Percentiles rank a stretch among this genome's conserved stretches.
Evolutionary conservation across 257 asterid species (phyloP).

Genomic region (Parsonsia alboflavescens): DNA sequence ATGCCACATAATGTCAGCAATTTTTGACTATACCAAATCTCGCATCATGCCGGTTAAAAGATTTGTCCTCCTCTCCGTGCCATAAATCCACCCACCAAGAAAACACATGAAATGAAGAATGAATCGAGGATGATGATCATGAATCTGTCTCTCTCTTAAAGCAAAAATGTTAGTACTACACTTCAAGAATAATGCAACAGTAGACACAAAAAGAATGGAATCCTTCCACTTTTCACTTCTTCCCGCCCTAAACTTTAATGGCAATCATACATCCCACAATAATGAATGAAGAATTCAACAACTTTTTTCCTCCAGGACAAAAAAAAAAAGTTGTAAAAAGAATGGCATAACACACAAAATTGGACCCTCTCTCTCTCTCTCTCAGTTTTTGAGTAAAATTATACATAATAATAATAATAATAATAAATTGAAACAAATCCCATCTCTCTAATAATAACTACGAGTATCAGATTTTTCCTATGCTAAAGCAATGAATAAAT

Average conservation of each 20-base stretch:
- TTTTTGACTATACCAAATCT: background rate
- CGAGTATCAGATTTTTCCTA: constrained; percentile 24
- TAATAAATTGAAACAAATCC: constrained; percentile 11
- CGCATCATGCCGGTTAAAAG: background rate
- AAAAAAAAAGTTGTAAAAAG: background rate
- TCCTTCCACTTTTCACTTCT: background rate
- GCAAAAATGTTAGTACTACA: background rate
- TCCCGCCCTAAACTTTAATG: background rate
- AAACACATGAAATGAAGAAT: background rate
- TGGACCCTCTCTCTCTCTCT: background rate
- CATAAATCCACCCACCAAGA: background rate
- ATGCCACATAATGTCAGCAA: background rate
- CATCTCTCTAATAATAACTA: background rate
- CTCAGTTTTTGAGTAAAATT: background rate
- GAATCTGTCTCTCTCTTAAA: background rate
- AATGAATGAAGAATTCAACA: background rate
- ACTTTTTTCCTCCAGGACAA: background rate
- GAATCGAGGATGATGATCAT: background rate
- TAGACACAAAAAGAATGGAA: background rate
- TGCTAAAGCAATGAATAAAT: constrained; percentile 14
- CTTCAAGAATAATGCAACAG: background rate
- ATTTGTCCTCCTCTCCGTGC: background rate
- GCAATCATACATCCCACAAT: background rate
- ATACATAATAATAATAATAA: background rate
- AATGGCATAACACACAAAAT: constrained; percentile 7